Evolutionary conservation across 73 alveolate species (phyloP), one percentile per base, ranked within the genome.

Genomic region (Paramecium bursaria): DNA sequence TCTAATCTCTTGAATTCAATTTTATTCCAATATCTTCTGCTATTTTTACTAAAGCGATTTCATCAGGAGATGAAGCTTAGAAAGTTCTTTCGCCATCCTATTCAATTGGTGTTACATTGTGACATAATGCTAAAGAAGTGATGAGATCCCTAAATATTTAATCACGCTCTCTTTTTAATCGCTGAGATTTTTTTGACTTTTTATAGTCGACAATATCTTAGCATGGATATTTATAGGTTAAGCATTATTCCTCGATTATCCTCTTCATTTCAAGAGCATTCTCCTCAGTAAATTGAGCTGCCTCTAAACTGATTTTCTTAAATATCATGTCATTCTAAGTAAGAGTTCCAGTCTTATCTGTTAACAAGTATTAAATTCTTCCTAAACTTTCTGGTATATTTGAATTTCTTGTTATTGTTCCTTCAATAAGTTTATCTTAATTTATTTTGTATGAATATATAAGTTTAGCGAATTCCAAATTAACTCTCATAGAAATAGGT

Each of bases 321-420:
- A 97, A 92, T 4, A 88, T 92, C 99, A 97, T 97, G 51, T 95
- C 99, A 92, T 97, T 97, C 57, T 93, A 87, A 0, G 99, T 97
- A 21, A 97, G 90, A 3, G 99, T 97, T 2, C 99, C 99, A 3
- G 99, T 97, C 82, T 97, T 97, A 85, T 97, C 99, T 55, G 97
- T 91, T 55, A 97, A 86, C 61, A 97, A 73, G 87, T 91, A 95
- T 13, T 95, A 88, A 27, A 96, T 93, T 73, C 98, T 80, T 26
- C 99, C 99, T 23, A 96, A 88, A 35, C 94, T 98, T 92, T 97
- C 99, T 15, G 99, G 99, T 11, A 97, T 94, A 46, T 94, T 88
- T 51, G 98, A 91, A 85, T 91, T 95, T 80, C 99, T 91, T 2
- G 98, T 94, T 2, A 91, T 93, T 13, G 99, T 94, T n/a, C 95